Base-by-base conservation (phyloP, 176 grass and related monocot genomes). In the Metroxylon sagu region DNA sequence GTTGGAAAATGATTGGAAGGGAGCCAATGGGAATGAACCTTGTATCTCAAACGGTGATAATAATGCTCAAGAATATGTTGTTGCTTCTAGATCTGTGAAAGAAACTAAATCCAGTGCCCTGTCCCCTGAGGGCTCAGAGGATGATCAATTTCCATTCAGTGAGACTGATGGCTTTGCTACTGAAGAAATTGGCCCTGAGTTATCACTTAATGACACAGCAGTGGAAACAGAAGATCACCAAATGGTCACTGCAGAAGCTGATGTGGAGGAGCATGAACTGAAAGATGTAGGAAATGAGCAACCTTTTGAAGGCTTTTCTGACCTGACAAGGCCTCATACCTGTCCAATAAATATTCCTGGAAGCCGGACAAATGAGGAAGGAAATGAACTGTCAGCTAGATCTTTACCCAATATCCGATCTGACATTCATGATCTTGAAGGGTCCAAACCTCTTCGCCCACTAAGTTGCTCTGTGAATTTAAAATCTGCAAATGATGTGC, bases 81-180 rank as follows among this genome's bases (percentile, higher is more conserved):
- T 56, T 43, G 68, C 30, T 39, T 30, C 61, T 71, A 60, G 30
- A 57, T 29, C 61, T 26, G 62, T 16, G 26, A 53, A 89, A 77
- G 64, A 65, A 76, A 43, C 39, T 53, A 64, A 76, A 52, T 3
- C 59, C 57, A 21, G 26, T 67, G 72, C 73, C 49, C 55, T 78
- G 12, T 66, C 62, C 50, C 78, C 78, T 72, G 75, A 82, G 59
- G 71, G 64, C 54, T 65, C 62, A 67, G 92, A 88, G 29, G 87
- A 97, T 68, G 74, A 73, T 65, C 86, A 87, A 69, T 96, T 96
- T 52, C 72, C 80, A 26, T 87, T 85, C 70, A 88, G 78, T 74
- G 92, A 85, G 49, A 63, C 39, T 52, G 84, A 82, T 67, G 73
- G 63, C 77, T 83, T 74, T 80, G n/a, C 43, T n/a, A 74, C 80